A percentile compares a stretch with the other conserved stretches of the same genome.
phyloP scores from a whole-genome alignment of 2,329 filamentous ascomycete genomes.

The Exophiala sp. region DNA sequence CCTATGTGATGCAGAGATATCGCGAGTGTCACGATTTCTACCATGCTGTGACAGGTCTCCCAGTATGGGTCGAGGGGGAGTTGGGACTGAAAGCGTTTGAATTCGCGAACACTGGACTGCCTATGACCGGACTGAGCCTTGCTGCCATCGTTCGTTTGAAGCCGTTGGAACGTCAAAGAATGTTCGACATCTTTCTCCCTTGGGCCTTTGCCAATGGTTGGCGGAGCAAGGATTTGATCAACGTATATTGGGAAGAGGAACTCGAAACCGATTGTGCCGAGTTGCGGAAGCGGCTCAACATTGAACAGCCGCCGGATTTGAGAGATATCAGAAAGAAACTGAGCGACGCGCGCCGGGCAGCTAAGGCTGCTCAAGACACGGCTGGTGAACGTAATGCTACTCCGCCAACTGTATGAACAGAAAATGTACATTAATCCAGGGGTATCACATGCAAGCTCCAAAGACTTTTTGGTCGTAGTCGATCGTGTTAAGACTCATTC shows the following conservation, averaged over 20 bases:
- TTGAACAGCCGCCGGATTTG: slow-evolving; percentile 86
- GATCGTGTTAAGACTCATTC: slow-evolving; percentile 20
- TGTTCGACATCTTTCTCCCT: slow-evolving; percentile 73
- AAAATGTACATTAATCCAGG: slow-evolving; percentile 6
- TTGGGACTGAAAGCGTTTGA: slow-evolving; percentile 97
- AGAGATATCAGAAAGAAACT: slow-evolving; percentile 70
- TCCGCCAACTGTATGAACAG: not conserved
- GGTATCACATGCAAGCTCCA: slow-evolving; percentile 22
- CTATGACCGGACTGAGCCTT: slow-evolving; percentile 88
- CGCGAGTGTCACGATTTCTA: slow-evolving; percentile 98
- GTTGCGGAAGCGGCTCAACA: slow-evolving; percentile 69
- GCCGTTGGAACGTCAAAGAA: slow-evolving; percentile 60
- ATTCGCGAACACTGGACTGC: slow-evolving; percentile 88
- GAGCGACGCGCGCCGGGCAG: slow-evolving; percentile 63
- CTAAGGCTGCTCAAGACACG: slow-evolving; percentile 49
- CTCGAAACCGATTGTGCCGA: slow-evolving; percentile 77
- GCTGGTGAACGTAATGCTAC: slow-evolving; percentile 10
- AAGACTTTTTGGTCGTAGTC: not conserved
- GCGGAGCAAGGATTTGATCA: slow-evolving; percentile 75
- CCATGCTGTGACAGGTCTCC: slow-evolving; percentile 87
- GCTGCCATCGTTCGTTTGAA: slow-evolving; percentile 67
- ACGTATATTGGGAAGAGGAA: slow-evolving; percentile 97
- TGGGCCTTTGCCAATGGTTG: slow-evolving; percentile 88
- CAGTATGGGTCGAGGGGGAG: slow-evolving; percentile 90
- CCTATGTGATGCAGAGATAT: slow-evolving; percentile 98